phyloP scores from a whole-genome alignment of 2,329 filamentous ascomycete species.

The Raffaelea deltoideospora region DNA sequence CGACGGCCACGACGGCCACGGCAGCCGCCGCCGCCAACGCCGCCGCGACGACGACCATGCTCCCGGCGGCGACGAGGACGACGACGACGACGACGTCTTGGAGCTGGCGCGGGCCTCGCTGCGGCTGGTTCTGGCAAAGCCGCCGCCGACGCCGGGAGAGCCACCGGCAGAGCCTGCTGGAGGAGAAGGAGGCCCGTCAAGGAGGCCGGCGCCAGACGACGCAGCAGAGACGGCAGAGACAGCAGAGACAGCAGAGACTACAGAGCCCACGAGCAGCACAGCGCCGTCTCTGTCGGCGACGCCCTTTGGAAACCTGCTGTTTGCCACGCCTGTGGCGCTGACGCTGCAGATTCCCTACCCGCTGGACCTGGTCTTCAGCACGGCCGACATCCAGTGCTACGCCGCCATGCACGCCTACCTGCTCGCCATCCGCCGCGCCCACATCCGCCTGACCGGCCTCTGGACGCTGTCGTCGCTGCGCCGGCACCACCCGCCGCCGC shows the following conservation, averaged over 20 bases:
- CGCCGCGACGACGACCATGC: not conserved
- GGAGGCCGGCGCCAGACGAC: no score
- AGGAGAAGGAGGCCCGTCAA: no score
- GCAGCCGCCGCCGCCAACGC: no score
- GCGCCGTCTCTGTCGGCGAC: slow-evolving; percentile 24
- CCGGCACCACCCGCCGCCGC: slow-evolving; percentile 60
- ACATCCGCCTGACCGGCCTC: slow-evolving; percentile 67
- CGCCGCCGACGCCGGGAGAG: no score
- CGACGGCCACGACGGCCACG: not conserved
- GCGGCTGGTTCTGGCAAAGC: slow-evolving; percentile 45
- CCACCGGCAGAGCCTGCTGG: no score
- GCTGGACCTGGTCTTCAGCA: slow-evolving; percentile 72
- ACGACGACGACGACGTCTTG: slow-evolving; percentile 68
- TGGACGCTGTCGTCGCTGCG: slow-evolving; percentile 77
- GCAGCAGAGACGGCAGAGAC: not conserved
- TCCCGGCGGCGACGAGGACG: slow-evolving; percentile 42
- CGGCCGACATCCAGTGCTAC: slow-evolving; percentile 63
- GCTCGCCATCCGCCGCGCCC: slow-evolving; percentile 68
- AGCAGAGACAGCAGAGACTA: not conserved
- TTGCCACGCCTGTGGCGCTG: slow-evolving; percentile 60
- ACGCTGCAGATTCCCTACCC: slow-evolving; percentile 61
- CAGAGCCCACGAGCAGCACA: not conserved
- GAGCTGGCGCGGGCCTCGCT: slow-evolving; percentile 71
- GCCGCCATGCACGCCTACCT: slow-evolving; percentile 79
- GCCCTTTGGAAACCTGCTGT: slow-evolving; percentile 66